These are phyloP conservation scores for Yamadazyma sp. DNA, from an alignment of 805 yeast species.

Conservation along the genomic window DNA sequence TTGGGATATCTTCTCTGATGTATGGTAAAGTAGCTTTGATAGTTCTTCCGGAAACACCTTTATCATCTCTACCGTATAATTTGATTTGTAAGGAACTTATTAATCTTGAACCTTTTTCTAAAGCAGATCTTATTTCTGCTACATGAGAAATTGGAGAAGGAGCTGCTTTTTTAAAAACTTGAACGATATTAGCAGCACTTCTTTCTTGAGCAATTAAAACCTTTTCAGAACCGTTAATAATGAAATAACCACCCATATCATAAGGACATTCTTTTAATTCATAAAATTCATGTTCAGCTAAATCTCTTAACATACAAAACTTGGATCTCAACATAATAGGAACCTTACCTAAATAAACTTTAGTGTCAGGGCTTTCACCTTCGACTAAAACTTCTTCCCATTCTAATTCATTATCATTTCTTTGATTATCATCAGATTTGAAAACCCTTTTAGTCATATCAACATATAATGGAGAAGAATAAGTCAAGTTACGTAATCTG, in stretches of 20 bases:
- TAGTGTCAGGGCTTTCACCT: conserved; percentile 59
- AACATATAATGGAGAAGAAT: conserved; percentile 92
- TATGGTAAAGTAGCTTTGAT: conserved; percentile 96
- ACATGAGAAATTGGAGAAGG: conserved; percentile 95
- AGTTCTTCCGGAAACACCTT: conserved; percentile 68
- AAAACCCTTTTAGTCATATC: conserved; percentile 91
- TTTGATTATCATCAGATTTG: conserved; percentile 68
- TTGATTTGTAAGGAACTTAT: conserved; percentile 93
- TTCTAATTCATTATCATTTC: conserved; percentile 41
- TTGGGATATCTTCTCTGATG: conserved; percentile 94
- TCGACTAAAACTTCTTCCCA: conserved; percentile 57
- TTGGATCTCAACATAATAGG: conserved; percentile 98
- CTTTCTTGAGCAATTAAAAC: conserved; percentile 98
- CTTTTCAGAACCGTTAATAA: conserved; percentile 97
- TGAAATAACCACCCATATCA: conserved; percentile 99
- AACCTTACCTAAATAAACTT: conserved; percentile 92
- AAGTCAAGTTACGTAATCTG: conserved; percentile 90
- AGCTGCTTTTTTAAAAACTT: conserved; percentile 96
- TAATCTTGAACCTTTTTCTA: conserved; percentile 95
- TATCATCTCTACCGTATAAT: conserved; percentile 77
- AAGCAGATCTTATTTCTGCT: conserved; percentile 95
- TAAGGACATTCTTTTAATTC: conserved; percentile 97
- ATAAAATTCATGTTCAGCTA: conserved; percentile 89
- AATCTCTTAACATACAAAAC: conserved; percentile 87
- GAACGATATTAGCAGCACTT: conserved; percentile 97